These are phyloP conservation scores for Trametes cubensis DNA, from an alignment of 768 basidiomycete genomes.

Conservation along the genomic window DNA sequence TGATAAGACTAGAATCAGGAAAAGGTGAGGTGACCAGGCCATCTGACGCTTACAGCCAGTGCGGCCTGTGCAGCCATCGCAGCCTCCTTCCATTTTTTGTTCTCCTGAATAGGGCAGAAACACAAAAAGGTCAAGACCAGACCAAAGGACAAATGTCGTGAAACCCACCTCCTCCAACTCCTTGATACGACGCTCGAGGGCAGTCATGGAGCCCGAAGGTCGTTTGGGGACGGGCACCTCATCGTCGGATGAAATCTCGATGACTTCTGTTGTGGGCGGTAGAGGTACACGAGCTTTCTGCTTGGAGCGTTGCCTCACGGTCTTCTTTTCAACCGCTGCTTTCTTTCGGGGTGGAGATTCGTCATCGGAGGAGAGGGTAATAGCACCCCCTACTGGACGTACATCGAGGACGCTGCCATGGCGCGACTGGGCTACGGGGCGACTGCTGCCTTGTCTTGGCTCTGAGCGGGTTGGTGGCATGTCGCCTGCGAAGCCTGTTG, in stretches of 20 bases:
- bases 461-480: conserved; percentile 27
- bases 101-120: conserved; percentile 4
- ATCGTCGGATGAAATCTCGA: conserved; percentile 33
- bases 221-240: conserved; percentile 17
- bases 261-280: conserved; percentile 21
- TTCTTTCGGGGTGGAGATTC: conserved; percentile 19
- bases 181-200: conserved; percentile 18
- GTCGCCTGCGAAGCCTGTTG: too few species aligned
- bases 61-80: background rate
- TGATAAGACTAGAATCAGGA: background rate
- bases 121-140: background rate
- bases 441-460: conserved; percentile 20
- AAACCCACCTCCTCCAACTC: conserved; percentile 21
- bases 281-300: conserved; percentile 18
- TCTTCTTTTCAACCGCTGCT: conserved; percentile 2
- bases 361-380: conserved; percentile 29
- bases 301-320: conserved; percentile 14
- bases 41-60: too few species aligned
- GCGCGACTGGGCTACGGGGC: conserved; percentile 14
- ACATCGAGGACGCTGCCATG: conserved; percentile 1
- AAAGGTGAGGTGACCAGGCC: too few species aligned
- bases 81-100: conserved; percentile 9
- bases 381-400: conserved; percentile 12
- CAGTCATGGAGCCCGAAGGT: background rate
- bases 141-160: background rate